Conservation (phyloP, 768 basidiomycete species). For the Podaxis mareebaensis region DNA sequence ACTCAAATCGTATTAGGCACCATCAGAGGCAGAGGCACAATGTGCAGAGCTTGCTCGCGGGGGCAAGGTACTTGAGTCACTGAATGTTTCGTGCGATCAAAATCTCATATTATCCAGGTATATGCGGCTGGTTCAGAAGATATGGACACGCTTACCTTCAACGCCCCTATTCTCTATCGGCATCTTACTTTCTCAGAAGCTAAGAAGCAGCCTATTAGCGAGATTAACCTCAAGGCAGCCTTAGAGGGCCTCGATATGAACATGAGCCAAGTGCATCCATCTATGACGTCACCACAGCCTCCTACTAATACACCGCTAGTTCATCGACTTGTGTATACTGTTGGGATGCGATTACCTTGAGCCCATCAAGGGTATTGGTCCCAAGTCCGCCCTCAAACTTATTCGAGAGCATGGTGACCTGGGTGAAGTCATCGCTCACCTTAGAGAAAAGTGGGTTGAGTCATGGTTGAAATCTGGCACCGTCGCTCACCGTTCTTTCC, state of each 20-base stretch:
- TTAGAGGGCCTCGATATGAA: conserved; percentile 89
- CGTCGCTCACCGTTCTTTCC: conserved; percentile 1
- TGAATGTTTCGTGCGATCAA: neutral
- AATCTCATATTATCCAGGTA: conserved; percentile 49
- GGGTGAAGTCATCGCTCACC: conserved; percentile 69
- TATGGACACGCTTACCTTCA: conserved; percentile 99
- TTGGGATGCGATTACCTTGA: conserved; percentile 99
- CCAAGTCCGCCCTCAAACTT: conserved; percentile 93
- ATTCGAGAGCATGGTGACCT: conserved; percentile 80
- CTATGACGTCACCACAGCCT: neutral
- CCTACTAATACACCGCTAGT: conserved; percentile 46
- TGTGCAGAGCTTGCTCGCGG: conserved; percentile 98
- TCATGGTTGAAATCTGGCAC: neutral
- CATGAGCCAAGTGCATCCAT: conserved; percentile 73
- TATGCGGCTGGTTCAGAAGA: conserved; percentile 98
- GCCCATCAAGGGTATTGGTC: conserved; percentile 96
- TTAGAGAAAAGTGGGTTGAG: conserved; percentile 68
- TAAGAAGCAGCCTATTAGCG: conserved; percentile 93
- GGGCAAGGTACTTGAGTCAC: conserved; percentile 62
- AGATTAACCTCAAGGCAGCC: conserved; percentile 81
- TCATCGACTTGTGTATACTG: conserved; percentile 94
- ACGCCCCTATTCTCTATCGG: conserved; percentile 86
- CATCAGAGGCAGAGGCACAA: conserved; percentile 98
- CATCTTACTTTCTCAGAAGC: conserved; percentile 98
- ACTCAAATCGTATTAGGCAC: conserved; percentile 59